These are phyloP conservation scores for Didymosphaeria variabile DNA, from an alignment of 2,329 filamentous ascomycete genomes.

Conservation along the genomic window DNA sequence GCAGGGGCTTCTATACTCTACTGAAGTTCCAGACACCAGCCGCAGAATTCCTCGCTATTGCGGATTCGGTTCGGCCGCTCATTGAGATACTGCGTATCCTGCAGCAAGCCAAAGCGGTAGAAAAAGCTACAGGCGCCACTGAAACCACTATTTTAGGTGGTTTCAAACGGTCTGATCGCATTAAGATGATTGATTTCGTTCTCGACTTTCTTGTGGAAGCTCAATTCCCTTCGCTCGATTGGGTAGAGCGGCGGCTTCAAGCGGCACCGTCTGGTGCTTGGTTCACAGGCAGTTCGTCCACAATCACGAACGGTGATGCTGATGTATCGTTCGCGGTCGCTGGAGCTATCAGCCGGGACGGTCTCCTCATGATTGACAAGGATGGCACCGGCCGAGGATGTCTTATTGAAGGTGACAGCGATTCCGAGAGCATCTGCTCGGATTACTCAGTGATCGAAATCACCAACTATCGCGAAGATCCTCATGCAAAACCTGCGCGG, in stretches of 20 bases:
- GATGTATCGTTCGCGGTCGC: not conserved
- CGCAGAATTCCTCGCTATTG: not conserved
- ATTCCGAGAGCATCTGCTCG: too few relatives aligned
- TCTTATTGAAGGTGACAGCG: too few relatives aligned
- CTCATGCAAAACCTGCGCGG: too few relatives aligned
- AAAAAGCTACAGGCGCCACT: not conserved
- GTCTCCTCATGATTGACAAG: too few relatives aligned
- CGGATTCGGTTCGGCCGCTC: not conserved
- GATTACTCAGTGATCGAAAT: too few relatives aligned
- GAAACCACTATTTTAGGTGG: not conserved
- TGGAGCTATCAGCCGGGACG: too few relatives aligned
- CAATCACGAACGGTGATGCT: not conserved
- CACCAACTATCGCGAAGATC: too few relatives aligned
- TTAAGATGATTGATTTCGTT: not conserved
- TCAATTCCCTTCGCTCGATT: not conserved
- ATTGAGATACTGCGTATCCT: not conserved
- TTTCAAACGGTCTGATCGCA: not conserved
- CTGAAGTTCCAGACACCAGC: not conserved
- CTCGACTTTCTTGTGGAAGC: not conserved
- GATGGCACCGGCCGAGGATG: too few relatives aligned
- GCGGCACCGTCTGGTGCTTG: not conserved
- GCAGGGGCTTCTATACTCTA: not conserved
- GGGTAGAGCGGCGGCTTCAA: not conserved
- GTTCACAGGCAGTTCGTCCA: not conserved
- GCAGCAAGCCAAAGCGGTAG: not conserved